phyloP scores from a whole-genome alignment of 495 filamentous ascomycete species.

The Gamarada debralockiae region DNA sequence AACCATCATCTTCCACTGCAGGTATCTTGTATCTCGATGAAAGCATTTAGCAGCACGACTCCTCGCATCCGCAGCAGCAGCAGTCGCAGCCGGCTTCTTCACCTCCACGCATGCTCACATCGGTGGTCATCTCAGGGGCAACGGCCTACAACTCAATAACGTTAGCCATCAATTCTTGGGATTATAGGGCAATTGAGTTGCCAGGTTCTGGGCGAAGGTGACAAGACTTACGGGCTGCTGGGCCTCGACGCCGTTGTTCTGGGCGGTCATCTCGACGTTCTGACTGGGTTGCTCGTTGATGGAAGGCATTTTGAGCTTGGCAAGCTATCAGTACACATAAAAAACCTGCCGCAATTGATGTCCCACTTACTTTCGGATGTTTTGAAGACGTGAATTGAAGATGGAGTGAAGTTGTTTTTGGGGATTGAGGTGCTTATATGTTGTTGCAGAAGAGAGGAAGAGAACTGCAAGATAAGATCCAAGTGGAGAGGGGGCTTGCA shows the following conservation, averaged over 20 bases:
- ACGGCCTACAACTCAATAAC: slow-evolving; percentile 3
- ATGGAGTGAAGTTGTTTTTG: neutral
- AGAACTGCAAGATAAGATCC: no score
- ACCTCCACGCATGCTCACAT: slow-evolving; percentile 16
- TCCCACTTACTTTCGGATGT: neutral
- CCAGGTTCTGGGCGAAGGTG: neutral
- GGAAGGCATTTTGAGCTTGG: no score
- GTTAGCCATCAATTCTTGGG: neutral
- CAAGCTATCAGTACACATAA: no score
- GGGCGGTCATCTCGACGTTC: slow-evolving; percentile 8
- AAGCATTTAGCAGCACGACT: slow-evolving; percentile 31
- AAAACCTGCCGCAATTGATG: no score
- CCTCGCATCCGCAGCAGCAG: slow-evolving; percentile 18
- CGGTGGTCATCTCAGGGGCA: slow-evolving; percentile 16
- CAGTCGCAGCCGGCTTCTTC: slow-evolving; percentile 18
- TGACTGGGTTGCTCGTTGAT: neutral
- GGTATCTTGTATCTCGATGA: neutral
- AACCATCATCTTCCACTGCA: no score
- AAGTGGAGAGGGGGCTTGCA: no score
- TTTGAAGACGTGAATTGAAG: neutral
- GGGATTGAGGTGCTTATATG: neutral
- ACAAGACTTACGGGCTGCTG: slow-evolving; percentile 19
- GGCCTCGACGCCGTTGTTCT: slow-evolving; percentile 4
- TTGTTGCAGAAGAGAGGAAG: no score
- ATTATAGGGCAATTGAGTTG: neutral